phyloP scores from a whole-genome alignment of 495 filamentous ascomycete species.

The Rostrohypoxylon terebratum region DNA sequence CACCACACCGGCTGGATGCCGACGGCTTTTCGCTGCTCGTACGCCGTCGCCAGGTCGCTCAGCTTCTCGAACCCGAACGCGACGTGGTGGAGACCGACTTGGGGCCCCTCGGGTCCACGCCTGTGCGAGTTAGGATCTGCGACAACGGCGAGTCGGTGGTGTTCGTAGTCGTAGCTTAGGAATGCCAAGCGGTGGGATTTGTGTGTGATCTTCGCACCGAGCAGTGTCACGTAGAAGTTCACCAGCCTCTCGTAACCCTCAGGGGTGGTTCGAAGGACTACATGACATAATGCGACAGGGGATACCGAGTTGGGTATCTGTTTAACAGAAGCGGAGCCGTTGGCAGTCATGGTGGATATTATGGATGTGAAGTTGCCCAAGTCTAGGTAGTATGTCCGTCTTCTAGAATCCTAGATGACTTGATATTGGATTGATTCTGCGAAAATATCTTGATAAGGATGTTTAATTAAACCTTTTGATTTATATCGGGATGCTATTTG shows the following conservation, averaged over 20 bases:
- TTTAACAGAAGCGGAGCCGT: neutral
- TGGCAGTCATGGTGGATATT: conserved; percentile 6
- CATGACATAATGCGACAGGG: conserved; percentile 16
- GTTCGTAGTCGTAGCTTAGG: conserved; percentile 56
- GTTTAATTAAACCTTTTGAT: too few species aligned
- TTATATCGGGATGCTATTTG: neutral
- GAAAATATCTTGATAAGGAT: neutral
- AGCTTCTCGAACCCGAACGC: conserved; percentile 51
- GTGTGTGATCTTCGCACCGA: conserved; percentile 21
- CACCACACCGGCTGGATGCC: conserved; percentile 53
- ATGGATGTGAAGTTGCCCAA: neutral
- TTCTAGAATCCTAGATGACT: neutral
- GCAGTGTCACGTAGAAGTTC: conserved; percentile 22
- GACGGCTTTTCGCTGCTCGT: conserved; percentile 39
- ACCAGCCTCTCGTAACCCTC: conserved; percentile 15
- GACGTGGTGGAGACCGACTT: conserved; percentile 51
- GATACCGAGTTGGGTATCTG: conserved; percentile 11
- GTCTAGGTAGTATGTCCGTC: neutral
- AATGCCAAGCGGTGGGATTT: conserved; percentile 44
- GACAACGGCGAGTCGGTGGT: conserved; percentile 57
- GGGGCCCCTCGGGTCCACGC: neutral
- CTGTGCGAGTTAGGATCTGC: conserved; percentile 12
- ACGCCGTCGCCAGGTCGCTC: conserved; percentile 41
- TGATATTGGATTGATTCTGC: neutral
- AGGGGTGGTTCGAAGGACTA: conserved; percentile 20